Evolutionary conservation across 805 yeast genomes (phyloP).

Genomic region (Candida stauntonica): DNA sequence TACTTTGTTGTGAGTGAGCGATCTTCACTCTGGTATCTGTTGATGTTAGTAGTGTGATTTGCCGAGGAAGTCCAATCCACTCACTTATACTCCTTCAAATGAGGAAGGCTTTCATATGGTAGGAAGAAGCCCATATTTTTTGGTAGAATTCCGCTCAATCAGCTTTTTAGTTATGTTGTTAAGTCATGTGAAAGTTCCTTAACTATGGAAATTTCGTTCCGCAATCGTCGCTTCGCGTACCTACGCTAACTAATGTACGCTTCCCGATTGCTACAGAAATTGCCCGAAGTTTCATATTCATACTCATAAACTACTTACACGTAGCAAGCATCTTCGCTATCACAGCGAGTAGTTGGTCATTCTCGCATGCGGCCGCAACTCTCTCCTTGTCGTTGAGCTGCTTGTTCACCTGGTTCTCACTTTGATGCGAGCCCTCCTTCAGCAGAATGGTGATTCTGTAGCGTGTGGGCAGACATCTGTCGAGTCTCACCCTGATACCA

Average conservation of each 20-base stretch:
- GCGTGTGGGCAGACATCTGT: conserved; percentile 81
- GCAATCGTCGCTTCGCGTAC: no score
- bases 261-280: no score
- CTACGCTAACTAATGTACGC: no score
- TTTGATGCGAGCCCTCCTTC: conserved; percentile 92
- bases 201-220: no score
- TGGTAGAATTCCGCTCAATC: no score
- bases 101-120: conserved; percentile 44
- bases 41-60: neutral
- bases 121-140: conserved; percentile 63
- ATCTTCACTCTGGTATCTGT: conserved; percentile 66
- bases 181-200: no score
- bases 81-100: conserved; percentile 42
- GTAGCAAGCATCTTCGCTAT: conserved; percentile 88
- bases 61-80: no score
- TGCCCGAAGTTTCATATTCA: no score
- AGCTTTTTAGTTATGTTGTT: no score
- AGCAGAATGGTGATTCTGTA: conserved; percentile 75
- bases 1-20: conserved; percentile 72
- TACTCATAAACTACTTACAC: conserved; percentile 57
- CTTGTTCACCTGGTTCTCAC: conserved; percentile 92
- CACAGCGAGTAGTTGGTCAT: conserved; percentile 86
- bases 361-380: conserved; percentile 98
- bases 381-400: conserved; percentile 96
- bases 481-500: conserved; percentile 88